Conservation (phyloP, 257 asterid species). For the Fraxinus anomala region DNA sequence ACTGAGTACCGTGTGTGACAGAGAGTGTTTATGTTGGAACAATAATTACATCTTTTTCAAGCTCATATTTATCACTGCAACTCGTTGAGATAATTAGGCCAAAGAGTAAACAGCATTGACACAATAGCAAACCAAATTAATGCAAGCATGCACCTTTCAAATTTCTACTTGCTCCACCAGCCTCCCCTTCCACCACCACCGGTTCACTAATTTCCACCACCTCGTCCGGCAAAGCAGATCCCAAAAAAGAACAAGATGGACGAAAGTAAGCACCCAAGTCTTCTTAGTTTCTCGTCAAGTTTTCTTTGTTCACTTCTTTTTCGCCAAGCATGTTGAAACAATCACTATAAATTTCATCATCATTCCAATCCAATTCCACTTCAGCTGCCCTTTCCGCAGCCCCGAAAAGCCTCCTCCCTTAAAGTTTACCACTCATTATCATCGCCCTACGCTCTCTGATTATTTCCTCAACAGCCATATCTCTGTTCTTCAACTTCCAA, state of each 20-base stretch:
- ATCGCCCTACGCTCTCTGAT: conserved; percentile 47
- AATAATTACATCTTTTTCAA: conserved; percentile 27
- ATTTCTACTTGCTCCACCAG: background rate
- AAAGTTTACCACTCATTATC: conserved; percentile 42
- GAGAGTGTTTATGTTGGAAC: conserved; percentile 38
- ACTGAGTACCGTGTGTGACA: background rate
- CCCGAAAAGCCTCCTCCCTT: conserved; percentile 43
- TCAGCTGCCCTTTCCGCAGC: conserved; percentile 1
- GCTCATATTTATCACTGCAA: conserved; percentile 25
- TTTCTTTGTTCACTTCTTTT: conserved; percentile 1
- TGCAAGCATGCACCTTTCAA: conserved; percentile 16
- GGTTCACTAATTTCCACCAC: background rate
- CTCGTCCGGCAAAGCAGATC: conserved; percentile 8
- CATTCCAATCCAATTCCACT: conserved; percentile 19
- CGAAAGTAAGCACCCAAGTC: background rate
- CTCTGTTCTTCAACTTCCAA: conserved; percentile 28
- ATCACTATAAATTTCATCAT: conserved; percentile 18
- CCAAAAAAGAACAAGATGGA: conserved; percentile 10
- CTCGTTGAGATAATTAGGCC: conserved; percentile 29
- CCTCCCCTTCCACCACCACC: conserved; percentile 22
- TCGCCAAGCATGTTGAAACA: conserved; percentile 5
- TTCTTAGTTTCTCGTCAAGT: background rate
- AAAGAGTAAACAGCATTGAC: conserved; percentile 26
- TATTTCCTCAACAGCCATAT: conserved; percentile 40
- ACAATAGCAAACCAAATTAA: conserved; percentile 36